Base-by-base conservation (phyloP, 441 rosid genomes). In the Syzygium syzygioides region DNA sequence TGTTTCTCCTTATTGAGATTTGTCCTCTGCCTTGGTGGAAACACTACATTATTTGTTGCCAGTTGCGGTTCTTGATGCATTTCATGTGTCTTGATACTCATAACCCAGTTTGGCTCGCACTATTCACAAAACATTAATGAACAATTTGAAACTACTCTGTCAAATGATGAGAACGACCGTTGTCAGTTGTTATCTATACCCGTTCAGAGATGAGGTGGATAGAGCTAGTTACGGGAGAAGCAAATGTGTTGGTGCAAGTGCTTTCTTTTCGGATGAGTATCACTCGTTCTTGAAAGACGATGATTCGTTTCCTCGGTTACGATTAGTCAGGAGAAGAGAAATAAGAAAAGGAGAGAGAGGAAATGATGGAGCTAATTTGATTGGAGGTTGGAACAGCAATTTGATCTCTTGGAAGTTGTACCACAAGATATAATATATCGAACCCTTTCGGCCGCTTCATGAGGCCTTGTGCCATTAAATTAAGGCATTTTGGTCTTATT, bases 401-500 rank as follows among this genome's bases (percentile, higher is more conserved):
- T 66, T 66, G 76, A 66, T 30, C 41, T 32, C 34, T 17, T 66
- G 76, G 76, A 30, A 66, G 76, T 17, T 32, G 76, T 8, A 15
- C n/a, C 3, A 3, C 83, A 76, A 41, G 52, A 23, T 71, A 71
- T 76, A 37, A 37, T 41, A 3, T 12, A 76, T 23, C 4, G 83
- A 76, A 76, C 76, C 37, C 41, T 66, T 66, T 30, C 23, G 25
- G 25, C 13, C 41, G 34, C 76, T 17, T 17, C 41, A 30, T 30
- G 41, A 32, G 71, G 41, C 41, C 76, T 15, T 30, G 28, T 37
- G 83, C 48, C 83, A 14, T 71, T 76, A 76, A 20, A 37, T 41
- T 59, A 71, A 79, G 80, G 53, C 59, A 64, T 85, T 86, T 90
- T 50, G 90, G 90, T 55, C 79, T 53, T 68, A 87, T 56, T 76